Evolutionary conservation across 257 asterid genomes (phyloP).

Genomic region (Jaltomata sinuosa): DNA sequence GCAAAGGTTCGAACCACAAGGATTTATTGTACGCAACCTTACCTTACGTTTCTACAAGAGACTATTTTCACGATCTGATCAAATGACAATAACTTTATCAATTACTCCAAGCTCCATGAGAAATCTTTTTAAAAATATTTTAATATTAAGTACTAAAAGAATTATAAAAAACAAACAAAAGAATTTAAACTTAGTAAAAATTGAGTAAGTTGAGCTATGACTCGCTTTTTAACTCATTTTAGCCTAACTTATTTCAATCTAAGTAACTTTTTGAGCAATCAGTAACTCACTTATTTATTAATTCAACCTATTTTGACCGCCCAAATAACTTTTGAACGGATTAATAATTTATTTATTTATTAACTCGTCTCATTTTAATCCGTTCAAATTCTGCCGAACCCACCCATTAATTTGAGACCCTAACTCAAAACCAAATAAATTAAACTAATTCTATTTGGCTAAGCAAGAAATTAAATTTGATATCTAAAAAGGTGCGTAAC

Average conservation of each 20-base stretch:
- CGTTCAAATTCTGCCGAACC: accelerated
- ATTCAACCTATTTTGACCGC: no score
- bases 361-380: background rate
- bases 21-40: no score
- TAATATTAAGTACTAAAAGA: no score
- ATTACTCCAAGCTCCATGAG: no score
- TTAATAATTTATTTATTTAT: background rate
- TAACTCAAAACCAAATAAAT: background rate
- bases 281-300: no score
- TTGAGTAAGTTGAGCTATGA: background rate
- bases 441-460: conserved; percentile 3
- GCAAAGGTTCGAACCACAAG: no score
- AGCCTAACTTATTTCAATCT: background rate
- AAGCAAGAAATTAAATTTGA: conserved; percentile 36
- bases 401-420: background rate
- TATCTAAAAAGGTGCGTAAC: conserved; percentile 21
- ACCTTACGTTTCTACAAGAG: no score
- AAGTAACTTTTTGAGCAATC: background rate
- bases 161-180: no score
- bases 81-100: no score
- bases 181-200: background rate
- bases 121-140: no score
- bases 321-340: no score
- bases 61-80: no score
- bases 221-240: background rate